phyloP scores from a whole-genome alignment of 805 yeast genomes.

The Saccharomycopsis sp. region DNA sequence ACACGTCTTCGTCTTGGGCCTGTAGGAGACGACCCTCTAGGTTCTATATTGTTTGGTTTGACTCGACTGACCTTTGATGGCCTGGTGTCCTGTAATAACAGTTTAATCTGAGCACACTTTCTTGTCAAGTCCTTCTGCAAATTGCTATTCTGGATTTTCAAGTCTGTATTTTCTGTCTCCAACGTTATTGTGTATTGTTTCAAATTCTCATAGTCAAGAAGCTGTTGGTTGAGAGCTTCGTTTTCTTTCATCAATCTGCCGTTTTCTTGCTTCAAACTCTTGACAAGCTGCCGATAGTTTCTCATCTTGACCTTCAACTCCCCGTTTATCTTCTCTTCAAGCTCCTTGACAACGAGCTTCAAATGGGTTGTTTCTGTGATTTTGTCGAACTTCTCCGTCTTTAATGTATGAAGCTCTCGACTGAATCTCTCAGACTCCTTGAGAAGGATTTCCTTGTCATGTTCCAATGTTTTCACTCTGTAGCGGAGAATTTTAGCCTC shows the following conservation, averaged over 20 bases:
- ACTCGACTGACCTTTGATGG: neutral
- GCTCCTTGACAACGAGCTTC: slow-evolving; percentile 8
- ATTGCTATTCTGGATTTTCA: slow-evolving; percentile 6
- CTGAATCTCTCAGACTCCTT: slow-evolving; percentile 10
- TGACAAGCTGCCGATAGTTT: slow-evolving; percentile 9
- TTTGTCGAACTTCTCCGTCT: slow-evolving; percentile 18
- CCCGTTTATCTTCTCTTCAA: slow-evolving; percentile 7
- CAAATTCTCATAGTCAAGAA: neutral
- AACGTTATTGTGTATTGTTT: neutral
- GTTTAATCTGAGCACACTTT: neutral
- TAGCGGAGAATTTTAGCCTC: slow-evolving; percentile 13
- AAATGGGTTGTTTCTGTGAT: slow-evolving; percentile 15
- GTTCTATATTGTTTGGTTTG: neutral
- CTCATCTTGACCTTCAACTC: slow-evolving; percentile 7
- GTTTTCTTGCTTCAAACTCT: slow-evolving; percentile 11
- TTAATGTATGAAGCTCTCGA: slow-evolving; percentile 11
- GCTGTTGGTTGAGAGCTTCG: neutral
- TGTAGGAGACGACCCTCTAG: neutral
- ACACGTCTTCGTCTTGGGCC: neutral
- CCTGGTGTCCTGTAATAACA: neutral
- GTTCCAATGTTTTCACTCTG: slow-evolving; percentile 14
- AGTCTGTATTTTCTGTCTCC: neutral
- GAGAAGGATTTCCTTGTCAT: slow-evolving; percentile 7
- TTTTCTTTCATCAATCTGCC: slow-evolving; percentile 3
- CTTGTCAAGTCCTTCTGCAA: slow-evolving; percentile 6